These are phyloP conservation scores for Magnaporthiopsis incrustans DNA, from an alignment of 2,329 filamentous ascomycete species.

Conservation along the genomic window DNA sequence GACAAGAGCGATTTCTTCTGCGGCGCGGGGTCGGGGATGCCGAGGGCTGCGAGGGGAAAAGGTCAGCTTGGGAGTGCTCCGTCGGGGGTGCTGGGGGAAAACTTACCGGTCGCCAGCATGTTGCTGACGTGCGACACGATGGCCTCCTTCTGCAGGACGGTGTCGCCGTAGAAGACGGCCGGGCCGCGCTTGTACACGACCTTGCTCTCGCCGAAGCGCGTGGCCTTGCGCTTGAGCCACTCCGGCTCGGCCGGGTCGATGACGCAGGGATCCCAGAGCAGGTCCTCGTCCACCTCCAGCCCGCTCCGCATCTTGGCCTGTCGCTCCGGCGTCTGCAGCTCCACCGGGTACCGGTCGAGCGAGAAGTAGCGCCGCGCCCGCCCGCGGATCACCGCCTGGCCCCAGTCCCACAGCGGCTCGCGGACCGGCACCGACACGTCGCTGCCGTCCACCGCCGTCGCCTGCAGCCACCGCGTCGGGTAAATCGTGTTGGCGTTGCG, in stretches of 20 bases:
- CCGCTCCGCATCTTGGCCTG: conserved; percentile 22
- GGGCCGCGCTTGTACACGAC: conserved; percentile 21
- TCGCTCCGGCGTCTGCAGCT: conserved; percentile 26
- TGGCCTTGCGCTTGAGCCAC: conserved; percentile 16
- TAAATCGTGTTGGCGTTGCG: conserved; percentile 34
- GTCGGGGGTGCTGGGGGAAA: no score
- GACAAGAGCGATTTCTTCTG: background rate
- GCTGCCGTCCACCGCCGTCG: conserved; percentile 13
- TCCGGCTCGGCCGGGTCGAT: conserved; percentile 17
- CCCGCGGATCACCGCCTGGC: conserved; percentile 16
- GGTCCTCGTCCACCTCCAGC: conserved; percentile 18
- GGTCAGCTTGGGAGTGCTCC: background rate
- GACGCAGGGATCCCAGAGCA: conserved; percentile 19
- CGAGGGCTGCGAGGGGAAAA: background rate
- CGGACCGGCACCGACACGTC: conserved; percentile 15
- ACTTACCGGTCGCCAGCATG: conserved; percentile 14
- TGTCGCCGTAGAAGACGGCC: conserved; percentile 29
- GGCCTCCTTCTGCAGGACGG: conserved; percentile 24
- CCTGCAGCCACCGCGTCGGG: conserved; percentile 16
- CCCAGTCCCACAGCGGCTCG: conserved; percentile 28
- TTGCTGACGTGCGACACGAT: conserved; percentile 16
- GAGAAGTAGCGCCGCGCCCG: conserved; percentile 30
- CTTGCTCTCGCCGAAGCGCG: conserved; percentile 16
- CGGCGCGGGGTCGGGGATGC: background rate
- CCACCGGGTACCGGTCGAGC: conserved; percentile 39